Conservation (phyloP, 805 yeast species). For the Candida loeiensis region DNA sequence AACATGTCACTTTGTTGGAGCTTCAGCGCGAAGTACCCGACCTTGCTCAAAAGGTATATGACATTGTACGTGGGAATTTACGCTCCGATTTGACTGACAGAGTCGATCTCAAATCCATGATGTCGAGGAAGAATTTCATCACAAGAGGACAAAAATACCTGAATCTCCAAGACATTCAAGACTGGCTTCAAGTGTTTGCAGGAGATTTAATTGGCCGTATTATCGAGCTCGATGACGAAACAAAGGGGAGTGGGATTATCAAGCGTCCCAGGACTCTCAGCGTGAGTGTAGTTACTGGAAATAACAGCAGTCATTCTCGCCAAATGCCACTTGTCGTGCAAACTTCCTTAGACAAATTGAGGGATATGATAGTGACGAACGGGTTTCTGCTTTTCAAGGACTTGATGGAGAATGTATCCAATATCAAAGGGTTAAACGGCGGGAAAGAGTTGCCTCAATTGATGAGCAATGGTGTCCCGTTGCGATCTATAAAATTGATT, state of each 20-base stretch:
- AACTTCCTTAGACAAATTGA: slow-evolving; percentile 32
- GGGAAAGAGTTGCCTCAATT: slow-evolving; percentile 18
- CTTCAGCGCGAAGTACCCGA: slow-evolving; percentile 28
- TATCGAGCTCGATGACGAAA: slow-evolving; percentile 71
- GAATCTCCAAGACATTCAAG: slow-evolving; percentile 49
- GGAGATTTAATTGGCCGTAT: slow-evolving; percentile 74
- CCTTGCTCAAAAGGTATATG: slow-evolving; percentile 53
- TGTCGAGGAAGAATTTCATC: slow-evolving; percentile 77
- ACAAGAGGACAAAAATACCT: slow-evolving; percentile 42
- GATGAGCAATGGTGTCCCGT: slow-evolving; percentile 10
- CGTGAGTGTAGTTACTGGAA: slow-evolving; percentile 30
- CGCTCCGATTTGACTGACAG: slow-evolving; percentile 53
- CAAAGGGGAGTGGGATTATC: slow-evolving; percentile 18
- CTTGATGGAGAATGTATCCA: slow-evolving; percentile 24
- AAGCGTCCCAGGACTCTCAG: slow-evolving; percentile 56
- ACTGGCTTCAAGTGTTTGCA: slow-evolving; percentile 81
- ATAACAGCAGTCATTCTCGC: slow-evolving; percentile 29
- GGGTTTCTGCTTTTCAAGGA: slow-evolving; percentile 41
- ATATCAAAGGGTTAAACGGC: slow-evolving; percentile 21
- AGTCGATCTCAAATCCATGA: slow-evolving; percentile 78
- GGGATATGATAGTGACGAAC: slow-evolving; percentile 17
- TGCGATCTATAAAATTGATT: slow-evolving; percentile 21
- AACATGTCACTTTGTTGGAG: slow-evolving; percentile 36
- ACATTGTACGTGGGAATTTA: slow-evolving; percentile 62
- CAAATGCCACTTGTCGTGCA: slow-evolving; percentile 40